Conservation (phyloP, 352 stramenopile species). For the Globisporangium middletonii region DNA sequence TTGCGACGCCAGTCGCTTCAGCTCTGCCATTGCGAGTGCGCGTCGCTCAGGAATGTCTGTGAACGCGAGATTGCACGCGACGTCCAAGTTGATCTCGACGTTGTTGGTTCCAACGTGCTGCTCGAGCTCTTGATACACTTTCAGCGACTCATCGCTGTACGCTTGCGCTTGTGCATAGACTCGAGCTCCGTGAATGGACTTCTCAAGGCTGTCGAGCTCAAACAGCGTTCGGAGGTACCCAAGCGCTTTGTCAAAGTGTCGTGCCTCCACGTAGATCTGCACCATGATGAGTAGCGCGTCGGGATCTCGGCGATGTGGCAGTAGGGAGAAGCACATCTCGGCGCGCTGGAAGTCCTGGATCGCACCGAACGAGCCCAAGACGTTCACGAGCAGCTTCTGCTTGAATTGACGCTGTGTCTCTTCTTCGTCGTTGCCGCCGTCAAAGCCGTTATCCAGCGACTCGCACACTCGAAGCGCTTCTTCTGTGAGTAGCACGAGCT, state of each 20-base stretch:
- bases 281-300: slow-evolving; percentile 43
- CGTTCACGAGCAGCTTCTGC: slow-evolving; percentile 33
- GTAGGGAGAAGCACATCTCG: slow-evolving; percentile 50
- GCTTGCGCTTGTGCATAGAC: slow-evolving; percentile 35
- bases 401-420: slow-evolving; percentile 29
- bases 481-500: slow-evolving; percentile 45
- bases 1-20: slow-evolving; percentile 26
- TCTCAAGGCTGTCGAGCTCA: slow-evolving; percentile 38
- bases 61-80: slow-evolving; percentile 50
- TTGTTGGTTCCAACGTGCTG: slow-evolving; percentile 48
- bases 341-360: slow-evolving; percentile 47
- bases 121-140: slow-evolving; percentile 59
- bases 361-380: slow-evolving; percentile 40
- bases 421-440: slow-evolving; percentile 17
- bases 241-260: slow-evolving; percentile 45
- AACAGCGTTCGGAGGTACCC: slow-evolving; percentile 39
- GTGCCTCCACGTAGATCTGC: slow-evolving; percentile 44
- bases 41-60: slow-evolving; percentile 20
- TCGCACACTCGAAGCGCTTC: slow-evolving; percentile 57
- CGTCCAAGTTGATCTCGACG: slow-evolving; percentile 55
- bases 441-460: slow-evolving; percentile 27
- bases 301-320: slow-evolving; percentile 26
- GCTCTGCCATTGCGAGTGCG: slow-evolving; percentile 30
- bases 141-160: slow-evolving; percentile 44
- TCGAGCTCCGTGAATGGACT: slow-evolving; percentile 37